These are phyloP conservation scores for Populus hybrid DNA, from an alignment of 441 rosid species.

Conservation along the genomic window DNA sequence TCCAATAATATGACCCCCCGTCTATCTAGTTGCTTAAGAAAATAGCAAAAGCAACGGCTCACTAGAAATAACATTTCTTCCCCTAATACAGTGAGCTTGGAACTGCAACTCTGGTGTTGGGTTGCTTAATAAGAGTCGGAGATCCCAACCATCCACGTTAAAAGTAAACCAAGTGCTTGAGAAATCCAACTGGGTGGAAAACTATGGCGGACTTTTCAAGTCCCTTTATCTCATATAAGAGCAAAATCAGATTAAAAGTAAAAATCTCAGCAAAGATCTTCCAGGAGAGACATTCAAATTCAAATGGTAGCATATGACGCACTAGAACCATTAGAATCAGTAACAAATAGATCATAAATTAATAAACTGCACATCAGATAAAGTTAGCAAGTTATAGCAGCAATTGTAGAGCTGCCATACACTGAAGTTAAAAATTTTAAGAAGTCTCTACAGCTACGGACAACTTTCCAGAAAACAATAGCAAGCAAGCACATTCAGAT, in stretches of 20 bases:
- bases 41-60: no score
- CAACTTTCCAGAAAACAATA: conserved; percentile 19
- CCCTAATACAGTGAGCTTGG: no score
- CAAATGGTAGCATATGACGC: not conserved
- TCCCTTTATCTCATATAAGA: not conserved
- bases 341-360: conserved; percentile 15
- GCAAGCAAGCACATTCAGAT: conserved; percentile 21
- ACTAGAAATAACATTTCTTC: no score
- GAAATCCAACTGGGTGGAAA: not conserved
- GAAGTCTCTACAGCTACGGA: conserved; percentile 28
- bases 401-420: conserved; percentile 33
- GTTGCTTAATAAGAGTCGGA: no score
- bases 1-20: no score
- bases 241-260: not conserved
- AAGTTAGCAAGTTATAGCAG: conserved; percentile 40
- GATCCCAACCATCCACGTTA: not conserved
- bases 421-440: conserved; percentile 32
- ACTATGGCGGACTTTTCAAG: not conserved
- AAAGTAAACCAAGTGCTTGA: no score
- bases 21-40: no score
- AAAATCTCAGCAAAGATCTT: not conserved
- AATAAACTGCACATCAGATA: conserved; percentile 46
- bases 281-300: not conserved
- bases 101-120: no score
- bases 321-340: not conserved